Evolutionary conservation across 257 asterid species (phyloP), one percentile per base, ranked within the genome.

Genomic region (Solanum chiquidenum): DNA sequence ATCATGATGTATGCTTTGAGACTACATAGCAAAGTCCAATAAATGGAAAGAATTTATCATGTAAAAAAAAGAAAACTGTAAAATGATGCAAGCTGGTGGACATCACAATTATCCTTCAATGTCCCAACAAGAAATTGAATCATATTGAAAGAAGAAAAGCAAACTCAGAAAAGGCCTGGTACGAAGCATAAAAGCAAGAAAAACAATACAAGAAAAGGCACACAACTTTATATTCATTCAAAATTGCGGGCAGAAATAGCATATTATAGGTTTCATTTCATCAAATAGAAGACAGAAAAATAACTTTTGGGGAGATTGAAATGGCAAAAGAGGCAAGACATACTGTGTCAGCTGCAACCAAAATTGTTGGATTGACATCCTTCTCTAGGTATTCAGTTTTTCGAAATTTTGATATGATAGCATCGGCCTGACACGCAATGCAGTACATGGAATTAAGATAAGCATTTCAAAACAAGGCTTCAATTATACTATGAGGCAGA

Each of bases 281-380:
- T 31, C 55, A 77, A 18, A 46, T 29, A 27, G 74, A 58, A 55
- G 3, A 29, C 29, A 88, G 86, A 34, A 12, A 12, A 69, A 68
- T 11, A 21, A 68, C 29, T 27, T 72, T 20, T 33, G 62, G 62
- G 40, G 1, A 68, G 40, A 33, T 60, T 2, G 83, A 33, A 52
- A 80, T 76, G 83, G 52, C 87, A 76, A 82, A 88, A 82, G 58
- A 60, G 86, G 79, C 90, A 90, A 83, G 83, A 90, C 98, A 91
- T 94, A 96, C 99, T 88, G 99, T 96, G 87, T 96, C 98, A 40
- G 98, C 95, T 86, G 98, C 92, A 88, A 94, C 85, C 46, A 96
- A 91, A 84, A 95, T 77, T 42, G 95, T 92, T 79, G 96, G 89
- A 87, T 88, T 90, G 90, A 68, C 91, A 90, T 91, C 94, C 90